Conservation (phyloP, 257 asterid species). For the Scutellaria galericulata region DNA sequence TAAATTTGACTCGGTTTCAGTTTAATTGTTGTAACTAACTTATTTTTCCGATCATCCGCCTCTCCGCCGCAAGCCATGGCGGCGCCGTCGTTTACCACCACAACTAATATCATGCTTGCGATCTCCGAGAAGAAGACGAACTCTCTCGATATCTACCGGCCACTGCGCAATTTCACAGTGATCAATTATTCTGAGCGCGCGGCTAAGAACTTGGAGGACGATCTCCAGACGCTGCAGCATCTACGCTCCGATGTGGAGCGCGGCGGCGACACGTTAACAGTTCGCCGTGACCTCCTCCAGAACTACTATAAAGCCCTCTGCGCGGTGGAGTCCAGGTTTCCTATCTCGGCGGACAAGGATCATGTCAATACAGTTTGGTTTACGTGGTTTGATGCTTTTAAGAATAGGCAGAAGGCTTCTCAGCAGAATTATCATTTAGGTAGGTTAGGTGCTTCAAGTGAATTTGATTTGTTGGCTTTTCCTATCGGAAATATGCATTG, state of each 20-base stretch:
- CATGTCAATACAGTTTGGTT: conserved; percentile 76
- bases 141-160: conserved; percentile 69
- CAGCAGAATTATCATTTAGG: conserved; percentile 90
- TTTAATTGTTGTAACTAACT: neutral
- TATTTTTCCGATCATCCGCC: conserved; percentile 2
- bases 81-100: conserved; percentile 52
- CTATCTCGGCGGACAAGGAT: conserved; percentile 82
- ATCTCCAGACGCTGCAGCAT: conserved; percentile 69
- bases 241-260: conserved; percentile 75
- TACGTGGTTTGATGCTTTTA: conserved; percentile 91
- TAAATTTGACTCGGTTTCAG: conserved; percentile 13
- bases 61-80: conserved; percentile 50
- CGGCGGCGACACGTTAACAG: conserved; percentile 61
- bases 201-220: conserved; percentile 84
- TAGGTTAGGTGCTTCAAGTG: conserved; percentile 36
- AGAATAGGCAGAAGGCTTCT: conserved; percentile 69
- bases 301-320: conserved; percentile 88
- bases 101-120: conserved; percentile 75
- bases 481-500: neutral
- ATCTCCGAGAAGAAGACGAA: conserved; percentile 79
- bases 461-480: conserved; percentile 16
- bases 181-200: conserved; percentile 80
- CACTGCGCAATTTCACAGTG: conserved; percentile 73
- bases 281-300: conserved; percentile 86
- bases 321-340: conserved; percentile 89